phyloP scores from a whole-genome alignment of 768 basidiomycete genomes.

The Mycena maculata region DNA sequence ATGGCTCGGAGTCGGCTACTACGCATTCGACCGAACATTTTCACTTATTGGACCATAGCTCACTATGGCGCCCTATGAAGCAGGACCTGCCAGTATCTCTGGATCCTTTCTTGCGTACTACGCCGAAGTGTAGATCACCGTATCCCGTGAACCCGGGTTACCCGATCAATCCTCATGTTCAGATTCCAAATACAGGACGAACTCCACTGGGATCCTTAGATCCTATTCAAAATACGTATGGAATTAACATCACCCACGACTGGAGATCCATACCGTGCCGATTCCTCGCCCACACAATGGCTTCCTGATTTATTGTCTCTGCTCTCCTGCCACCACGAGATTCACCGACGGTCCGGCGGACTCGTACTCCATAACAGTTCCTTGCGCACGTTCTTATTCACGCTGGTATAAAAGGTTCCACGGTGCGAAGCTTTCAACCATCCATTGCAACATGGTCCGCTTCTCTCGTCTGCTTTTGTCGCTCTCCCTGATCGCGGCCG shows the following conservation, averaged over 20 bases:
- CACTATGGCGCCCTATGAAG: too few species aligned
- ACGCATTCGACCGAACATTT: too few species aligned
- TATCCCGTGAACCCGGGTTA: conserved; percentile 25
- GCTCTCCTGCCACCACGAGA: neutral
- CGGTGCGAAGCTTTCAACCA: neutral
- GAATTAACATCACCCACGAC: neutral
- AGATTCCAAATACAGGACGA: conserved; percentile 18
- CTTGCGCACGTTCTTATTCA: too few species aligned
- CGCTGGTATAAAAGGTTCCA: conserved; percentile 20
- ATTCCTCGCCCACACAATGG: neutral
- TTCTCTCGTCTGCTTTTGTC: conserved; percentile 25
- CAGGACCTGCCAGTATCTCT: too few species aligned
- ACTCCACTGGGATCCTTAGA: neutral
- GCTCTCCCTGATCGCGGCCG: conserved; percentile 22
- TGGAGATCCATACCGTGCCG: neutral
- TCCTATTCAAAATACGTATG: neutral
- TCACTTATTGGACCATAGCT: too few species aligned
- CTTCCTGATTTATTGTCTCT: conserved; percentile 9
- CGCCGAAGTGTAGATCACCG: too few species aligned
- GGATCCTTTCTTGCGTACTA: too few species aligned
- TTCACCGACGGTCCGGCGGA: too few species aligned
- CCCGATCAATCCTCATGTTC: conserved; percentile 23
- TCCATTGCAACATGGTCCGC: conserved; percentile 31
- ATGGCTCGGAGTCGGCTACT: too few species aligned
- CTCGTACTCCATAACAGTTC: too few species aligned